phyloP scores from a whole-genome alignment of 2,329 filamentous ascomycete species.

The Coniochaeta pulveracea region DNA sequence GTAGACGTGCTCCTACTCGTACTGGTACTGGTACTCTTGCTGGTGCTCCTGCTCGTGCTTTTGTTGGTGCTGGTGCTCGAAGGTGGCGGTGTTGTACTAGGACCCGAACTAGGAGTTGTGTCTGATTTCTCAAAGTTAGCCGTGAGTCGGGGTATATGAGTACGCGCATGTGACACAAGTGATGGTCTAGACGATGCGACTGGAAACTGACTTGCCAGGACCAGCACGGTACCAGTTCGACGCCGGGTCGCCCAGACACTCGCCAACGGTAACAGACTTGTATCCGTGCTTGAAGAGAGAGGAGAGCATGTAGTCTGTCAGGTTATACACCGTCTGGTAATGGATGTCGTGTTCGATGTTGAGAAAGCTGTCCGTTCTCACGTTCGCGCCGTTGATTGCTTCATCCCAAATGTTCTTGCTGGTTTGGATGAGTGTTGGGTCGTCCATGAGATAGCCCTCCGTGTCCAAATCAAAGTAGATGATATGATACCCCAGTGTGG shows the following conservation, averaged over 20 bases:
- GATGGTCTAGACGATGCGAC: not conserved
- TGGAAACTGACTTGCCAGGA: slow-evolving; percentile 7
- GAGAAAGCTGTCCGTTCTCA: slow-evolving; percentile 23
- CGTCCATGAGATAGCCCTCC: slow-evolving; percentile 21
- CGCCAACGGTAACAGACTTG: slow-evolving; percentile 38
- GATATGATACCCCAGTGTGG: slow-evolving; percentile 22
- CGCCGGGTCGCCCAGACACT: slow-evolving; percentile 39
- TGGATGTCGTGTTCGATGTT: slow-evolving; percentile 42
- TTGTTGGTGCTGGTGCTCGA: not conserved
- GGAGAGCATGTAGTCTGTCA: slow-evolving; percentile 30
- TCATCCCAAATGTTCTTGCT: slow-evolving; percentile 21
- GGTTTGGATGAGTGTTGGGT: slow-evolving; percentile 18
- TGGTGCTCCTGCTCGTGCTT: too few species aligned
- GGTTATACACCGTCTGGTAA: slow-evolving; percentile 31
- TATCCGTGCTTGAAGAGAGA: slow-evolving; percentile 29
- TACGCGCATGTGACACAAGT: not conserved
- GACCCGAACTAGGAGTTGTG: not conserved
- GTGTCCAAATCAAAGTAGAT: slow-evolving; percentile 25
- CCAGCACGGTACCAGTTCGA: slow-evolving; percentile 40
- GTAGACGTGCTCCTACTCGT: too few species aligned
- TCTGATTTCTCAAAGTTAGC: not conserved
- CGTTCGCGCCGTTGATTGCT: slow-evolving; percentile 13
- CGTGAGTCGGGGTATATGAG: not conserved
- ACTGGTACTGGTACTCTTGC: too few species aligned
- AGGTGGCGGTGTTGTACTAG: not conserved